Base-by-base conservation (phyloP, 306 rosid species). In the Coriaria nepalensis region DNA sequence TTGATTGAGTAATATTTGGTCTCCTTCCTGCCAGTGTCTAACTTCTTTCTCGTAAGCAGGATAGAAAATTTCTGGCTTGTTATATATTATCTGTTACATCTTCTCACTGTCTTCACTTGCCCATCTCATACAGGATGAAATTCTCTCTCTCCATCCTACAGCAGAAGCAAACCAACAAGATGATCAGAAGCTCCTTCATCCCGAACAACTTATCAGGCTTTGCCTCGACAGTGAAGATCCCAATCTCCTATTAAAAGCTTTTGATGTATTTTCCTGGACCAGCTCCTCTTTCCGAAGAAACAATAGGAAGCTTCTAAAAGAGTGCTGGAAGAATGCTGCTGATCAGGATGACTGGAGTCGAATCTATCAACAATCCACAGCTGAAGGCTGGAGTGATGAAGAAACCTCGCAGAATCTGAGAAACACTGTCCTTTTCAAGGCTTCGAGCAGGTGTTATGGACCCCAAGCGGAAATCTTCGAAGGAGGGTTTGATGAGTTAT, bases 301-400 rank as follows among this genome's bases (percentile, higher is more conserved):
- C 52, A 78, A 75, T 49, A 52, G 73, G 56, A 79, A 73, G 35
- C 94, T 90, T 42, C 54, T 90, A 70, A 94, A 85, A 64, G 82
- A 81, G 57, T 81, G 94, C 70, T 85, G 97, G 95, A 90, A 63
- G 75, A 90, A 73, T 36, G 97, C 90, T 40, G 81, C 81, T 0
- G 71, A 77, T 59, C 76, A 67, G 61, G 92, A 90, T 9, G 77
- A 85, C 55, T 90, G 95, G 97, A 75, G 67, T 59, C 44, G 56
- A 59, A 67, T 90, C 12, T 71, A 73, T 53, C 79, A 79, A 67
- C 62, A 73, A 11, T 81, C 64, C 13, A 33, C n/a, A 3, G 67
- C 66, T 7, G 85, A 77, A 71, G 97, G 97, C 36, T 84, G 97
- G 97, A 67, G 82, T 13, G 97, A 90, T 2, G 82, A 77, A 61